Evolutionary conservation across 2,329 filamentous ascomycete species (phyloP).

Genomic region (Ceratocystis colombiana): DNA sequence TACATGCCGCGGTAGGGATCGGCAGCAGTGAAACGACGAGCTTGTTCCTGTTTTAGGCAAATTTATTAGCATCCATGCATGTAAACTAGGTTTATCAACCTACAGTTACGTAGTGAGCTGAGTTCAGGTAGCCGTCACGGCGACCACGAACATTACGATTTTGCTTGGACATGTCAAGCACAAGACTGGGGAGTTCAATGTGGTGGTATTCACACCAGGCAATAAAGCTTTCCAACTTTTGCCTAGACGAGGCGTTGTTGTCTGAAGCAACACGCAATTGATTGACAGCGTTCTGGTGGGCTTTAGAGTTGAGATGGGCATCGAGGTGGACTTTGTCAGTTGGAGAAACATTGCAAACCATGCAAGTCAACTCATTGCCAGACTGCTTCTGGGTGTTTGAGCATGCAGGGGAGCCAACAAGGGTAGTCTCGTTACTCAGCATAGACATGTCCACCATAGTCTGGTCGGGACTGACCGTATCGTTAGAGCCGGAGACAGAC

Average conservation of each 20-base stretch:
- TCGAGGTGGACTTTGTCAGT: slow-evolving; percentile 11
- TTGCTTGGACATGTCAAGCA: slow-evolving; percentile 9
- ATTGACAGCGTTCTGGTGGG: slow-evolving; percentile 9
- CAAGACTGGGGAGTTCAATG: slow-evolving; percentile 12
- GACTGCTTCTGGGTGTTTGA: not conserved
- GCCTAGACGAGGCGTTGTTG: slow-evolving; percentile 1
- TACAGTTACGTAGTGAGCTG: slow-evolving; percentile 20
- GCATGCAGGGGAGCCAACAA: slow-evolving; percentile 11
- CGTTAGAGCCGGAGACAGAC: slow-evolving; percentile 2
- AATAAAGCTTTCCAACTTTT: slow-evolving; percentile 15
- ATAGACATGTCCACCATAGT: slow-evolving; percentile 13
- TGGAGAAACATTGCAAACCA: slow-evolving; percentile 17
- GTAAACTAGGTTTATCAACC: not conserved
- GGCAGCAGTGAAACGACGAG: slow-evolving; percentile 18
- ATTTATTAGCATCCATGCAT: not conserved
- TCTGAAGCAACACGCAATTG: slow-evolving; percentile 11
- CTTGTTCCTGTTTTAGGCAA: slow-evolving; percentile 19
- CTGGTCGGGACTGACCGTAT: not conserved
- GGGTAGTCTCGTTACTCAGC: slow-evolving; percentile 19
- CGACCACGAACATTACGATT: slow-evolving; percentile 11
- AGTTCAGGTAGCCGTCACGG: slow-evolving; percentile 22
- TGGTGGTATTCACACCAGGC: slow-evolving; percentile 19
- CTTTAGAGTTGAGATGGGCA: slow-evolving; percentile 12
- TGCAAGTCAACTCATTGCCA: slow-evolving; percentile 12
- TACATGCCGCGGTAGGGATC: slow-evolving; percentile 25